These are phyloP conservation scores for Nematodospora anomalae DNA, from an alignment of 1,139 yeast genomes.

Conservation along the genomic window DNA sequence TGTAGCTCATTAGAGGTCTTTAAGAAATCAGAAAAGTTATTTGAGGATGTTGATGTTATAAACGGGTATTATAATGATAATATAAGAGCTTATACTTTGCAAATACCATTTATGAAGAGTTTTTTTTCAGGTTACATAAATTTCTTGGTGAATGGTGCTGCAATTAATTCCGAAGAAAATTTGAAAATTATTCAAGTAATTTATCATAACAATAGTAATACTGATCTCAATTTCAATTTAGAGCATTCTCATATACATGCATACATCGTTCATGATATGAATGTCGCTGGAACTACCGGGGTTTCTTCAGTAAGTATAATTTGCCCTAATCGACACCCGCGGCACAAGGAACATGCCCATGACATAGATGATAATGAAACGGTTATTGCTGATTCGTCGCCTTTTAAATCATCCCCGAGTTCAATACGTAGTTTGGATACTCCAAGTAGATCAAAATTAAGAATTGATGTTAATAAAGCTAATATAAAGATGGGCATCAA, in stretches of 20 bases:
- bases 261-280: conserved; percentile 32
- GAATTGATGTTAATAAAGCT: conserved; percentile 15
- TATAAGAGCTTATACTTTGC: conserved; percentile 25
- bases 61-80: conserved; percentile 32
- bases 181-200: conserved; percentile 35
- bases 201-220: conserved; percentile 18
- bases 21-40: conserved; percentile 20
- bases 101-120: conserved; percentile 39
- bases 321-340: background rate
- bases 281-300: conserved; percentile 14
- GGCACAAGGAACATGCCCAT: background rate
- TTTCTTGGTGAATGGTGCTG: conserved; percentile 34
- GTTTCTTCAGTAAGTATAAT: conserved; percentile 22
- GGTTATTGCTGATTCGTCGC: conserved; percentile 43
- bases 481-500: conserved; percentile 8
- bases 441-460: conserved; percentile 13
- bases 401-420: conserved; percentile 23
- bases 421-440: conserved; percentile 14
- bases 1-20: conserved; percentile 33
- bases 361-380: conserved; percentile 42
- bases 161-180: conserved; percentile 22
- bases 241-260: conserved; percentile 22
- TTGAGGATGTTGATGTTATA: conserved; percentile 31
- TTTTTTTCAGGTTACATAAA: conserved; percentile 45
- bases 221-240: conserved; percentile 13